phyloP scores from a whole-genome alignment of 2,329 filamentous ascomycete genomes.

The Falciphora oryzae region DNA sequence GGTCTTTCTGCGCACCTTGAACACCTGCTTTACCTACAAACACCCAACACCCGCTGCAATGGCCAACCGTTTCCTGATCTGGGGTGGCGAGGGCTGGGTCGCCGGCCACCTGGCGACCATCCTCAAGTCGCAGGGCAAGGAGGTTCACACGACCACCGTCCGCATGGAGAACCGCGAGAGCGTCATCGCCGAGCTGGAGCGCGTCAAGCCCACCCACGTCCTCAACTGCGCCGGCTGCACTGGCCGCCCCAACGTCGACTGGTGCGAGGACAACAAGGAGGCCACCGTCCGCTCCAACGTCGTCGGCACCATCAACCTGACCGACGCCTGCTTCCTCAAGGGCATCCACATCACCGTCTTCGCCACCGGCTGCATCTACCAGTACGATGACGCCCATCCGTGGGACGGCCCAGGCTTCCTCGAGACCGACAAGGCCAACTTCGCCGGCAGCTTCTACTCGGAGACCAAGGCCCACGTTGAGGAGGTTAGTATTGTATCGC shows the following conservation, averaged over 20 bases:
- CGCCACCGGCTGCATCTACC: constrained; percentile 63
- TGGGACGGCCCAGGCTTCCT: constrained; percentile 54
- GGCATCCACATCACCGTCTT: constrained; percentile 60
- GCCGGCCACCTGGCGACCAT: constrained; percentile 55
- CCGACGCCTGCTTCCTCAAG: constrained; percentile 53
- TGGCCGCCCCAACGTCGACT: constrained; percentile 63
- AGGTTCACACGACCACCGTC: constrained; percentile 53
- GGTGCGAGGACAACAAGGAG: constrained; percentile 65
- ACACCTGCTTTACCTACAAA: not conserved
- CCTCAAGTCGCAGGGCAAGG: constrained; percentile 53
- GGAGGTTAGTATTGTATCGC: constrained; percentile 48
- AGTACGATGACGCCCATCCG: constrained; percentile 55
- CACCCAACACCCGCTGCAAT: not conserved
- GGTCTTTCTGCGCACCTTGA: not conserved
- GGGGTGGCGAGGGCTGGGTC: constrained; percentile 58
- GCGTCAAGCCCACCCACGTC: constrained; percentile 58
- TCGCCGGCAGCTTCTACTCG: constrained; percentile 63
- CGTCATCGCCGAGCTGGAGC: constrained; percentile 50
- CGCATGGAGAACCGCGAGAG: constrained; percentile 59
- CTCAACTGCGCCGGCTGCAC: constrained; percentile 62
- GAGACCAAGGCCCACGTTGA: constrained; percentile 61
- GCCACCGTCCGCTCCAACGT: constrained; percentile 63
- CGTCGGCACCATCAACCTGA: constrained; percentile 57
- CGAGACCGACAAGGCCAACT: constrained; percentile 60
- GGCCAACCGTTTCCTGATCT: constrained; percentile 49